Evolutionary conservation across 345 rosid species (phyloP).

Genomic region (Nasturtium officinale): DNA sequence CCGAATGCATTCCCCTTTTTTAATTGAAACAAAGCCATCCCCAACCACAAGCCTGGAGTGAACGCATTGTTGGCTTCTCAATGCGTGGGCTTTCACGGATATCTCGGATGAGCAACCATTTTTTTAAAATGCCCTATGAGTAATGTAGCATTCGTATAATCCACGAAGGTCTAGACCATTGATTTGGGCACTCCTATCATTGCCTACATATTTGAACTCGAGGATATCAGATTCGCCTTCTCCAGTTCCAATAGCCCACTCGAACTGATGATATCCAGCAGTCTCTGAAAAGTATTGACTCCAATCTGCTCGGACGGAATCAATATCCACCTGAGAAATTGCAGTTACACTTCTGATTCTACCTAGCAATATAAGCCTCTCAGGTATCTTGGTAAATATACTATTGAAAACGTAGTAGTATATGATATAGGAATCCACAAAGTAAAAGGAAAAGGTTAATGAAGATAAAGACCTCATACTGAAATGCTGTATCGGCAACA

Average conservation of each 20-base stretch:
- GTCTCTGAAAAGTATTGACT: conserved; percentile 68
- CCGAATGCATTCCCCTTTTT: conserved; percentile 77
- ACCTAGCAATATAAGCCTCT: conserved; percentile 12
- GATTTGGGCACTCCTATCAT: conserved; percentile 60
- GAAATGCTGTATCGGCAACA: conserved; percentile 81
- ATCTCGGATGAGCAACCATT: conserved; percentile 81
- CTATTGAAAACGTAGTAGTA: conserved; percentile 1
- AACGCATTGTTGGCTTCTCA: conserved; percentile 82
- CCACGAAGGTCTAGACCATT: conserved; percentile 72
- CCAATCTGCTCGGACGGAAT: conserved; percentile 87
- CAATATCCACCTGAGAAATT: conserved; percentile 68
- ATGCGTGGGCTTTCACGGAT: conserved; percentile 88
- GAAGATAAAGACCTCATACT: conserved; percentile 67
- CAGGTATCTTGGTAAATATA: conserved; percentile 11
- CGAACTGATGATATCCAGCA: conserved; percentile 83
- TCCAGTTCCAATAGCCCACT: conserved; percentile 94
- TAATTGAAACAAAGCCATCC: conserved; percentile 84
- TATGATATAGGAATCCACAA: background rate
- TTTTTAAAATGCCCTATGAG: conserved; percentile 78
- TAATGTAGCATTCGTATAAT: conserved; percentile 72
- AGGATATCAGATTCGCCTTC: conserved; percentile 87
- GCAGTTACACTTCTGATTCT: conserved; percentile 26
- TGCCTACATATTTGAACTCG: conserved; percentile 85
- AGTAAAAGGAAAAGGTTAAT: conserved; percentile 21
- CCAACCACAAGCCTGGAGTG: conserved; percentile 94